Evolutionary conservation across 2,329 filamentous ascomycete genomes (phyloP).

Genomic region (Cercospora sesami): DNA sequence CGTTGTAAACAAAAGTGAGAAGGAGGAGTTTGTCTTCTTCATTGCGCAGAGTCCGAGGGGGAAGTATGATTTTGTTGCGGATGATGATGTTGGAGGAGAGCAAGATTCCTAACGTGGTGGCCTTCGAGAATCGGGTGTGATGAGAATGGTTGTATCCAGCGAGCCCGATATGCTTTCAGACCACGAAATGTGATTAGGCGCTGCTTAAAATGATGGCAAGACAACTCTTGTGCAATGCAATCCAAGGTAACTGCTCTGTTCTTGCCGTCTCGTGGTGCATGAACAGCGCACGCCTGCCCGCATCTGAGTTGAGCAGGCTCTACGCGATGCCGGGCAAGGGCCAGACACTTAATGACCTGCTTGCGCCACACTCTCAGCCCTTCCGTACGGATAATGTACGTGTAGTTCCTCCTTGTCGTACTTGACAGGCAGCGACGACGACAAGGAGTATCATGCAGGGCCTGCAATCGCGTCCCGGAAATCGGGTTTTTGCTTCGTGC

Average conservation of each 20-base stretch:
- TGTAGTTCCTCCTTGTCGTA: background rate
- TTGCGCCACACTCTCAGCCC: too few species aligned
- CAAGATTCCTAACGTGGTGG: background rate
- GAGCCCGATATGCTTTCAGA: too few species aligned
- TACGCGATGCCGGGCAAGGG: too few species aligned
- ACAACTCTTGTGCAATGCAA: too few species aligned
- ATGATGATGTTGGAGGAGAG: background rate
- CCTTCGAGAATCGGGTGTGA: background rate
- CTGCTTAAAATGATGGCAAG: too few species aligned
- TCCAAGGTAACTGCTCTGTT: too few species aligned
- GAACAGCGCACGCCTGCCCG: too few species aligned
- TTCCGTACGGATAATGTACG: too few species aligned
- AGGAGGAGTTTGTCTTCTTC: slow-evolving; percentile 19
- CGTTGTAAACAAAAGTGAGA: slow-evolving; percentile 18
- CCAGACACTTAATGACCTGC: too few species aligned
- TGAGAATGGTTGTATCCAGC: background rate
- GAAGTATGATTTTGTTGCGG: slow-evolving; percentile 20
- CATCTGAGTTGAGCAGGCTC: too few species aligned
- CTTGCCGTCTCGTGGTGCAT: too few species aligned
- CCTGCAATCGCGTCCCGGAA: background rate
- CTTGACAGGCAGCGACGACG: background rate
- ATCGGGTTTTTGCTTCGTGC: background rate
- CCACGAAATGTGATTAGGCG: too few species aligned
- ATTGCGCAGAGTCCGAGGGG: slow-evolving; percentile 22
- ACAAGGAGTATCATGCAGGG: background rate